Conservation (phyloP, 163 green algal genomes). For the Trebouxia gelatinosa region DNA sequence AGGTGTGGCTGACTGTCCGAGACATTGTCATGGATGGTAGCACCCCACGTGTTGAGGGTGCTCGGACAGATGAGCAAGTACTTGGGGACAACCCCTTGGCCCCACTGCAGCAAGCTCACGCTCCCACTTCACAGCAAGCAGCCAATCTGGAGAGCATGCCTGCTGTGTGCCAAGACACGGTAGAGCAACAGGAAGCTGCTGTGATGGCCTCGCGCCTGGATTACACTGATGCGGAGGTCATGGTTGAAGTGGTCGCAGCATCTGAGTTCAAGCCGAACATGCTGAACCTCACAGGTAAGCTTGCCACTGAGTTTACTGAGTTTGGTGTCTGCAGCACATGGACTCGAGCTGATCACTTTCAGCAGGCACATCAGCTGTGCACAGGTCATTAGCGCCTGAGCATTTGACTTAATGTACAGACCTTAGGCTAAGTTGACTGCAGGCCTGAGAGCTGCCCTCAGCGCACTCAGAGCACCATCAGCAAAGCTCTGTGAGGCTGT, state of each 20-base stretch:
- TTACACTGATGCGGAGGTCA: constrained; percentile 56
- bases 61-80: constrained; percentile 9
- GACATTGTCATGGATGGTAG: not conserved
- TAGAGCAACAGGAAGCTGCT: constrained; percentile 39
- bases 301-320: too few relatives aligned
- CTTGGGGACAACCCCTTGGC: constrained; percentile 9
- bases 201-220: constrained; percentile 40
- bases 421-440: too few relatives aligned
- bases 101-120: not conserved
- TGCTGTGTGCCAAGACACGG: constrained; percentile 43
- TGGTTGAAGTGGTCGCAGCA: constrained; percentile 60
- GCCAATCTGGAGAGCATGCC: constrained; percentile 15
- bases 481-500: too few relatives aligned
- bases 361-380: too few relatives aligned
- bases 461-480: too few relatives aligned
- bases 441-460: too few relatives aligned
- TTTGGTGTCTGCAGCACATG: too few relatives aligned
- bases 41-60: constrained; percentile 2
- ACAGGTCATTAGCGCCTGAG: too few relatives aligned
- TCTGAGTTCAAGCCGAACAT: constrained; percentile 38
- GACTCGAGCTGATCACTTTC: too few relatives aligned
- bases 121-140: not conserved
- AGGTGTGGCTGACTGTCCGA: not conserved
- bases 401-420: too few relatives aligned
- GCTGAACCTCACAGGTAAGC: constrained; percentile 23